Base-by-base conservation (phyloP, 441 rosid genomes). In the Sinapis alba region DNA sequence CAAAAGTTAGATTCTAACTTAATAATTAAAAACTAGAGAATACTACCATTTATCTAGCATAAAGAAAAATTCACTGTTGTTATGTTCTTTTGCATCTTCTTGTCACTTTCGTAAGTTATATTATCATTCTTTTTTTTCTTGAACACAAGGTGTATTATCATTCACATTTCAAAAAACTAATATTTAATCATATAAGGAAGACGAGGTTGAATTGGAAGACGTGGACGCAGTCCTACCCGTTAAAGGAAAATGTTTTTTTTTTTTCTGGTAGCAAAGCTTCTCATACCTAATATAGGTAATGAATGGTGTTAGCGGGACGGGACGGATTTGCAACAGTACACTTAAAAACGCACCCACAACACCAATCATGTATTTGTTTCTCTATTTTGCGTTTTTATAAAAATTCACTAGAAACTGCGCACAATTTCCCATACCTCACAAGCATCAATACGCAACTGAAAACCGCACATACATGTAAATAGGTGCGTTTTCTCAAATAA, bases 151-250 rank as follows among this genome's bases (percentile, higher is more conserved):
- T 8, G 30, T 57, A 18, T 16, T 54, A 54, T 38, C 64, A 69
- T 56, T 69, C 36, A 36, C 30, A 27, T 68, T 5, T 23, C 10
- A 5, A 27, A 27, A 5, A 36, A 68, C 20, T 12, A 24, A 24
- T 15, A 68, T 24, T 56, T 16, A 38, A 7, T 21, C 34, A 54
- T 54, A 34, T 11, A 38, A 26, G 9, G 27, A 4, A 28, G 32
- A 60, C 38, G 56, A 69, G 38, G 64, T 57, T 57, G 38, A 41
- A 57, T 10, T 57, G 18, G 38, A 53, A 57, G 56, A 69, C 50
- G 61, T 71, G 75, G 68, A 47, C 68, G 50, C 12, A 13, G 59
- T 61, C 75, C 68, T 45, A 71, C 38, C 66, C 30, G n/a, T 47
- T 28, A 8, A 8, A 27, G 27, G 50, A 62, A 36, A 34, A 18